Percentiles rank a stretch among this genome's conserved stretches.
Conservation (phyloP, 1,284 basidiomycete species). For the Sparassis latifolia region DNA sequence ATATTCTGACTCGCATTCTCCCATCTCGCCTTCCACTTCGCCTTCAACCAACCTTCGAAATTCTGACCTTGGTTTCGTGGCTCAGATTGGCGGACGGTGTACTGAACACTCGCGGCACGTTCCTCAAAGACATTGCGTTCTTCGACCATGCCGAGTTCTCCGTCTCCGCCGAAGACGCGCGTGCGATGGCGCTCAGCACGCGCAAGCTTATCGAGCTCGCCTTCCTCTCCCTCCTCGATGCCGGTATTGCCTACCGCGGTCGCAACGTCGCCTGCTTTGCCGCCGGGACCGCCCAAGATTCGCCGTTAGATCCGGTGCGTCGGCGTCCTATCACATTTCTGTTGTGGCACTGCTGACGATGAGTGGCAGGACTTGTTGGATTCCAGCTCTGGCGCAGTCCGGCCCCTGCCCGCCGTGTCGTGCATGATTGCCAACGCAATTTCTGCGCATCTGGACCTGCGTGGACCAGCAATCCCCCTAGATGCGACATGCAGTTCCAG, state of each 20-base stretch:
- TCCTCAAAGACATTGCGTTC: conserved; percentile 30
- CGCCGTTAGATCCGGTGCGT: conserved; percentile 7
- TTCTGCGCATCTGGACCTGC: conserved; percentile 43
- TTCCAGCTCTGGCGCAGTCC: conserved; percentile 24
- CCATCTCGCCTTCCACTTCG: too few species aligned
- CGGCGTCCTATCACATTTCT: conserved; percentile 2
- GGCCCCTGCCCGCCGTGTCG: conserved; percentile 31
- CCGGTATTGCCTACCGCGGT: conserved; percentile 34
- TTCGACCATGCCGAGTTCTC: conserved; percentile 38
- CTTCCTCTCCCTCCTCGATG: conserved; percentile 34
- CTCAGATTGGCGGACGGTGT: conserved; percentile 20
- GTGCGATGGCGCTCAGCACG: conserved; percentile 29
- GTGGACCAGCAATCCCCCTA: conserved; percentile 38
- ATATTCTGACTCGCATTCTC: too few species aligned
- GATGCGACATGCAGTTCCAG: conserved; percentile 47
- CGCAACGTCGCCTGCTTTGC: conserved; percentile 33
- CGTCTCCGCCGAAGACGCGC: conserved; percentile 31
- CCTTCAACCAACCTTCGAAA: not conserved
- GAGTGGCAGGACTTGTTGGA: conserved; percentile 19
- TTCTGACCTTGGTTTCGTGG: conserved; percentile 5
- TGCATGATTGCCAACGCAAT: conserved; percentile 38
- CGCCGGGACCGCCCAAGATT: conserved; percentile 18
- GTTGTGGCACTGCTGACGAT: not conserved
- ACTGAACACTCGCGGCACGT: conserved; percentile 26
- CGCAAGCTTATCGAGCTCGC: conserved; percentile 32